A percentile compares a stretch with the other conserved stretches of the same genome.
These are phyloP conservation scores for Coprinopsis sp. DNA, from an alignment of 768 basidiomycete species.

Conservation along the genomic window DNA sequence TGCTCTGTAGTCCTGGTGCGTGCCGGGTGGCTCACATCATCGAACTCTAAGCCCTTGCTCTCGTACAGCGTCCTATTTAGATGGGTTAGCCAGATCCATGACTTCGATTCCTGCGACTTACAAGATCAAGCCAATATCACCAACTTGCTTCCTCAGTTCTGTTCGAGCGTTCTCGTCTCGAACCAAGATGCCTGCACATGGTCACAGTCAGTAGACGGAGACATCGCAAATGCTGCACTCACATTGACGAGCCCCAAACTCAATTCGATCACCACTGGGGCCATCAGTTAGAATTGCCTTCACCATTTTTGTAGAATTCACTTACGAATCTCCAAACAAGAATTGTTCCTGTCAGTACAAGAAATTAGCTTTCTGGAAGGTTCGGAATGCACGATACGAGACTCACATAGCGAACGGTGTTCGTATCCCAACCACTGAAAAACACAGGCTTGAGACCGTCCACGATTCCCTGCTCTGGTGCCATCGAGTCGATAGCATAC, in stretches of 20 bases:
- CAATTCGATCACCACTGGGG: slow-evolving; percentile 41
- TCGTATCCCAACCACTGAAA: slow-evolving; percentile 43
- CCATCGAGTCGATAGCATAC: slow-evolving; percentile 54
- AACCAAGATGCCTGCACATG: slow-evolving; percentile 66
- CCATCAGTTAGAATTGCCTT: neutral
- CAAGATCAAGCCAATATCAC: slow-evolving; percentile 58
- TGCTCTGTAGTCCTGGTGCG: neutral
- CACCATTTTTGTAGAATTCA: neutral
- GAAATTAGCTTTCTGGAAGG: neutral
- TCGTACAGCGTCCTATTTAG: slow-evolving; percentile 50
- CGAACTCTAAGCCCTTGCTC: slow-evolving; percentile 65
- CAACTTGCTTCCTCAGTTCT: slow-evolving; percentile 45
- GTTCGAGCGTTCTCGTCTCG: slow-evolving; percentile 52
- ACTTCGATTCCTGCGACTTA: slow-evolving; percentile 22
- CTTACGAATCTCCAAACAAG: slow-evolving; percentile 38
- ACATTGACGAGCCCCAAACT: slow-evolving; percentile 69
- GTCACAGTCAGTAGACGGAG: too few species aligned
- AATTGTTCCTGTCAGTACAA: slow-evolving; percentile 40
- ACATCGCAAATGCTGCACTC: too few species aligned
- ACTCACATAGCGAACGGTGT: slow-evolving; percentile 32
- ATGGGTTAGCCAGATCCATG: neutral
- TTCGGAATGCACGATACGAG: neutral
- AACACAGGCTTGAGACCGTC: slow-evolving; percentile 56
- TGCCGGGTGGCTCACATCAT: slow-evolving; percentile 39
- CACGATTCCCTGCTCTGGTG: slow-evolving; percentile 50